Evolutionary conservation across 306 rosid species (phyloP).

Genomic region (Pyrus bretschneideri): DNA sequence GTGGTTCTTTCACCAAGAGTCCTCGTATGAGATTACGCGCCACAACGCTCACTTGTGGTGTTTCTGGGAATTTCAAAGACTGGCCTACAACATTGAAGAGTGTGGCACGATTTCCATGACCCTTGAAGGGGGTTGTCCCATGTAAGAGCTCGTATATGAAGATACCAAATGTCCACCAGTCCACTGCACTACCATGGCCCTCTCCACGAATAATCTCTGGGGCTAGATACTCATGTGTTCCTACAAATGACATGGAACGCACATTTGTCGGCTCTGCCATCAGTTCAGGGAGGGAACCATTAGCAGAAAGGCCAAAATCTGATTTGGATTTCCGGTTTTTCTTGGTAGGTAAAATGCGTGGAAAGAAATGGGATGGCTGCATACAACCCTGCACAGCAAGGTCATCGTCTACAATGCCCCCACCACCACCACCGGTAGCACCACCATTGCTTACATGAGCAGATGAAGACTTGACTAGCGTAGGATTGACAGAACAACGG

Average conservation of each 20-base stretch:
- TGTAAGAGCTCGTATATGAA: slow-evolving; percentile 77
- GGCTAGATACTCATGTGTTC: slow-evolving; percentile 86
- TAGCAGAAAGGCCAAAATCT: slow-evolving; percentile 57
- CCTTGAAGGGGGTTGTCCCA: slow-evolving; percentile 86
- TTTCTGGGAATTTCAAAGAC: slow-evolving; percentile 77
- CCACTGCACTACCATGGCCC: slow-evolving; percentile 94
- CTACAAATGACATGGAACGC: slow-evolving; percentile 91
- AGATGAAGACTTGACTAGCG: slow-evolving; percentile 75
- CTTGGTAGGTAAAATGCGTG: slow-evolving; percentile 65
- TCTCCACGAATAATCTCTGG: slow-evolving; percentile 92
- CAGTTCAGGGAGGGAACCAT: slow-evolving; percentile 67
- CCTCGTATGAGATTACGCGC: slow-evolving; percentile 75
- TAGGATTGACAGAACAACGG: slow-evolving; percentile 78
- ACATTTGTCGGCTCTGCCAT: slow-evolving; percentile 93
- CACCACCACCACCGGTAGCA: background rate
- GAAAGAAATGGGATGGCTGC: slow-evolving; percentile 66
- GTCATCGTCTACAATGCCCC: slow-evolving; percentile 34
- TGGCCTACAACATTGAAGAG: slow-evolving; percentile 80
- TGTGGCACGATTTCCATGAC: slow-evolving; percentile 73
- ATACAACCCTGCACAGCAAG: slow-evolving; percentile 33
- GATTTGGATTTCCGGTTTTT: slow-evolving; percentile 79
- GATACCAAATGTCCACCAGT: slow-evolving; percentile 96
- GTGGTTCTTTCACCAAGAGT: slow-evolving; percentile 75
- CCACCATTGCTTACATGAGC: slow-evolving; percentile 16
- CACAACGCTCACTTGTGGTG: slow-evolving; percentile 43